These are phyloP conservation scores for Lepraria neglecta DNA, from an alignment of 495 filamentous ascomycete genomes.

Conservation along the genomic window DNA sequence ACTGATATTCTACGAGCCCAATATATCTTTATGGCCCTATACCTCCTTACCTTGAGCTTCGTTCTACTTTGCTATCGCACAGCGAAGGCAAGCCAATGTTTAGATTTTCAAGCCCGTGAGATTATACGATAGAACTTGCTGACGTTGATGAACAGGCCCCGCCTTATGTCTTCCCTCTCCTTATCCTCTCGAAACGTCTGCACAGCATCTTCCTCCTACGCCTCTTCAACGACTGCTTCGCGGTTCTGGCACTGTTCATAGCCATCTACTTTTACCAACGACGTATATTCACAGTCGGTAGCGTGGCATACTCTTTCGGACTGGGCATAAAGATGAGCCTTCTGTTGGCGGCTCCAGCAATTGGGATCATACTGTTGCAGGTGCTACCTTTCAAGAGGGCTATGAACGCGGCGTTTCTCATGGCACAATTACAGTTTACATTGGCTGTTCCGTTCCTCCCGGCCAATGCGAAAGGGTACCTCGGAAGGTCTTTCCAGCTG, in stretches of 20 bases:
- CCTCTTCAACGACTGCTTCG: slow-evolving; percentile 92
- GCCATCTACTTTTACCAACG: slow-evolving; percentile 72
- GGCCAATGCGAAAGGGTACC: slow-evolving; percentile 61
- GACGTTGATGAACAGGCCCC: slow-evolving; percentile 53
- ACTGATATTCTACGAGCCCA: slow-evolving; percentile 73
- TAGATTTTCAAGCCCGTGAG: background rate
- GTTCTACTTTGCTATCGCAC: slow-evolving; percentile 78
- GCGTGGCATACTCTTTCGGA: slow-evolving; percentile 65
- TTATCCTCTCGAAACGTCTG: slow-evolving; percentile 83
- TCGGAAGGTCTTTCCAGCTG: slow-evolving; percentile 79
- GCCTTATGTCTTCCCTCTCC: slow-evolving; percentile 79
- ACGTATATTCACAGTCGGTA: slow-evolving; percentile 63
- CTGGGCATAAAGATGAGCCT: slow-evolving; percentile 92
- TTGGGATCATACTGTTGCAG: slow-evolving; percentile 66
- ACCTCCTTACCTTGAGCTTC: slow-evolving; percentile 63
- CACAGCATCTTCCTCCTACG: slow-evolving; percentile 91
- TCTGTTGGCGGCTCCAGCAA: slow-evolving; percentile 70
- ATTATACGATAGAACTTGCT: background rate
- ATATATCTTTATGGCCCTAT: slow-evolving; percentile 69
- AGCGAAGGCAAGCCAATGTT: slow-evolving; percentile 49
- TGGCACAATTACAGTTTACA: slow-evolving; percentile 63
- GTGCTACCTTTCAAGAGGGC: slow-evolving; percentile 56
- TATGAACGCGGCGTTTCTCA: slow-evolving; percentile 60
- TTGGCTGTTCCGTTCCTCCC: slow-evolving; percentile 73
- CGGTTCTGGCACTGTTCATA: slow-evolving; percentile 70